Percentiles rank a stretch among this genome's conserved stretches.
phyloP scores from a whole-genome alignment of 1,139 yeast species.

The Meyerozyma sp. region DNA sequence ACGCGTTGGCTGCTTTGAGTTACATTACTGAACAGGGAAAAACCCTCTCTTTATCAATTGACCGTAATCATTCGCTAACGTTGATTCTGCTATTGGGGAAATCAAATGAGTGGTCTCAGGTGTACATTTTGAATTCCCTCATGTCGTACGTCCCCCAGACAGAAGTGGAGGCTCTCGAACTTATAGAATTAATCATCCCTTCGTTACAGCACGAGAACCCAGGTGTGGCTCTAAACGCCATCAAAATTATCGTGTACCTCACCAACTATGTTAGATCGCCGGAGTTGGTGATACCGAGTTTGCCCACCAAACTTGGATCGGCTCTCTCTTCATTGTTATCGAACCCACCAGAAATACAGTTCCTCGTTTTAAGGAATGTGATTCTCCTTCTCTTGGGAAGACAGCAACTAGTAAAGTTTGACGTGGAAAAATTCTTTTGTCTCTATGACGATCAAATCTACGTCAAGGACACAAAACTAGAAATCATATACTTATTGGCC shows the following conservation, averaged over 20 bases:
- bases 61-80: slow-evolving; percentile 49
- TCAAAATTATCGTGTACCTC: slow-evolving; percentile 67
- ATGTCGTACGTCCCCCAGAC: slow-evolving; percentile 69
- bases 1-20: slow-evolving; percentile 66
- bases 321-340: slow-evolving; percentile 68
- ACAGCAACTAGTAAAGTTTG: slow-evolving; percentile 57
- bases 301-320: slow-evolving; percentile 62
- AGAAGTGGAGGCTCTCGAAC: slow-evolving; percentile 55
- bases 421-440: slow-evolving; percentile 75
- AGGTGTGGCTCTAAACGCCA: slow-evolving; percentile 73
- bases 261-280: slow-evolving; percentile 58
- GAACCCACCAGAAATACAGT: slow-evolving; percentile 81
- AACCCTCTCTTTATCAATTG: slow-evolving; percentile 48
- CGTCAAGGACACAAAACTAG: slow-evolving; percentile 86
- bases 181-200: slow-evolving; percentile 69
- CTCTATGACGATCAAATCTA: slow-evolving; percentile 82
- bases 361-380: slow-evolving; percentile 75
- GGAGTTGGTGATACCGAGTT: slow-evolving; percentile 40
- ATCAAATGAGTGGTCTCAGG: slow-evolving; percentile 80
- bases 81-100: slow-evolving; percentile 45
- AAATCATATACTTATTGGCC: slow-evolving; percentile 77
- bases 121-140: slow-evolving; percentile 62
- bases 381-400: slow-evolving; percentile 67
- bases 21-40: slow-evolving; percentile 58
- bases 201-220: slow-evolving; percentile 78